Evolutionary conservation across 73 alveolate genomes (phyloP), one percentile per base, ranked within the genome.

Genomic region (Tetrahymena elliotti): DNA sequence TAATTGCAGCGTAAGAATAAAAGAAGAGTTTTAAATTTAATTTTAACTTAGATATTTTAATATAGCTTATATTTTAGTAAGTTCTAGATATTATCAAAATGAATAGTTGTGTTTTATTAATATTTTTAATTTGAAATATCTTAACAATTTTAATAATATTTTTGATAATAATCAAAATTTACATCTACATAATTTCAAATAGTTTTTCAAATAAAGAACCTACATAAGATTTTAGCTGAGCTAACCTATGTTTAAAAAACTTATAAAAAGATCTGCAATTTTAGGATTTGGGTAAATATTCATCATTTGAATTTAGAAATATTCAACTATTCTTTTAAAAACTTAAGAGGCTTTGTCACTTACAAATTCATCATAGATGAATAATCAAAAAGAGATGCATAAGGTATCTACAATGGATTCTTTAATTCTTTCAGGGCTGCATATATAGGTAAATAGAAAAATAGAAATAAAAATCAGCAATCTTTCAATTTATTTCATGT

Each of bases 351-450:
- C 2, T 68, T 27, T 18, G 38, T 31, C 1, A 27, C 88, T 6
- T 68, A 68, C n/a, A n/a, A 68, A 27, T 68, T 68, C 34, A 68
- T 68, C 88, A n/a, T 68, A 6, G 88, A 68, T 68, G 88, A 68
- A 27, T 31, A 68, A 68, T 68, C 88, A 68, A 68, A 68, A 24
- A 68, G 88, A n/a, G 88, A 68, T 31, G 88, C 88, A 0, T 22
- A 93, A 93, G 39, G 96, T 33, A 83, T 94, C 84, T 35, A 52
- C 34, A 52, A 83, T 82, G 96, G 96, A 12, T 94, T 94, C 92
- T 22, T 83, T 2, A 94, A 94, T 35, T 94, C 96, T 24, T 94
- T 94, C 82, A 83, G 94, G 20, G 96, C 96, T 22, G 93, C 93
- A 6, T 39, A 94, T 35, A 94, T 84, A 27, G 40, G 96, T 94